Evolutionary conservation across 78 protist species (phyloP), one percentile per base, ranked within the genome.

Genomic region (slime mould (Dictyostelium discoideum)): DNA sequence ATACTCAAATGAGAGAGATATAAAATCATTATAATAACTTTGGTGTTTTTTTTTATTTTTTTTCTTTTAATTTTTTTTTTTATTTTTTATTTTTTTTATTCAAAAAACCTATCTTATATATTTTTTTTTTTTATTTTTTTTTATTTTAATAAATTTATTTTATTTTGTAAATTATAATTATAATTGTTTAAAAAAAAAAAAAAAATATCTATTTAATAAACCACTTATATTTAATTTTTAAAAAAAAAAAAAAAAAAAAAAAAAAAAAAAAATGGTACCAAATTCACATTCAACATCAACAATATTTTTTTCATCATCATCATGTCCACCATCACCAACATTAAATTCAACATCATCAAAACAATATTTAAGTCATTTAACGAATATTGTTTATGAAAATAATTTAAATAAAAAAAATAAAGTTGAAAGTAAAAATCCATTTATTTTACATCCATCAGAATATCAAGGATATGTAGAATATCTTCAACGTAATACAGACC

Each of bases 401-500:
- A 67, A 67, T 67, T 67, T 67, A 67, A 67, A 67, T 24, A n/a
- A 67, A 67, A 67, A 67, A 7, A 67, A 67, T 67, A n/a, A 22
- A 0, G 76, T 67, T 22, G 76, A 67, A 24, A 20, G 14, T 1
- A 67, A 67, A 24, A 67, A 67, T 67, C 76, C 76, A 67, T 67
- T 24, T 67, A 24, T n/a, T n/a, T 11, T 24, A 67, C 76, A 67
- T 8, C 14, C 32, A 22, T 67, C 76, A 9, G 76, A 67, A 24
- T 67, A 67, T n/a, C 76, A 67, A 67, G 76, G 76, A 67, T 67
- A 67, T 67, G 76, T 67, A 5, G 76, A 67, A 24, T 67, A 67
- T 67, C 26, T 67, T 24, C 76, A 67, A 67, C 26, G 32, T n/a
- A 24, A 67, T 67, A 67, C 76, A 0, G 32, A 67, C 24, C 76